Percentiles rank a stretch among this genome's conserved stretches.
Conservation (phyloP, 2,329 filamentous ascomycete species). For the Knufia fluminis region DNA sequence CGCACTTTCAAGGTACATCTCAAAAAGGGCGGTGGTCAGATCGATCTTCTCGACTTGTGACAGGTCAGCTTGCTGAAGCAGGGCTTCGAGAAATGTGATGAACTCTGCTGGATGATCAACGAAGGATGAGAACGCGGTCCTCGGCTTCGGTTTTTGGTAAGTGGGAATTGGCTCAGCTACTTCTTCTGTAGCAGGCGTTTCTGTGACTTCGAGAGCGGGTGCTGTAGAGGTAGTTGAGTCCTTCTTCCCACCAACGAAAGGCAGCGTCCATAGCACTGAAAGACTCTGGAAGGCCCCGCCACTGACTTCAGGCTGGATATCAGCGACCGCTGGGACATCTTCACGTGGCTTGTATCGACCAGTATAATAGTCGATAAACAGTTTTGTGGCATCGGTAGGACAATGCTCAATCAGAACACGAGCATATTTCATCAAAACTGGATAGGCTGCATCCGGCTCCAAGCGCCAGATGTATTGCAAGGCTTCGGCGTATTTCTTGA, state of each 20-base stretch:
- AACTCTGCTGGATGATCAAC: slow-evolving; percentile 91
- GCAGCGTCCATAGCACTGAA: slow-evolving; percentile 70
- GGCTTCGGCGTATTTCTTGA: slow-evolving; percentile 79
- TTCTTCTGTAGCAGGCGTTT: slow-evolving; percentile 22
- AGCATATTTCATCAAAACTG: slow-evolving; percentile 90
- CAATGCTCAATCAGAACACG: slow-evolving; percentile 83
- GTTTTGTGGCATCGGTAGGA: slow-evolving; percentile 66
- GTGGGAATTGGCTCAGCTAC: slow-evolving; percentile 30
- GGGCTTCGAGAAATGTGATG: slow-evolving; percentile 83
- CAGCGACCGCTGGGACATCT: slow-evolving; percentile 45
- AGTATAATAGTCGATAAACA: slow-evolving; percentile 94
- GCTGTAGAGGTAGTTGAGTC: slow-evolving; percentile 45
- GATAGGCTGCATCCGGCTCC: slow-evolving; percentile 71
- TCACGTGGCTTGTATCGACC: slow-evolving; percentile 68
- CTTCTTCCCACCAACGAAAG: slow-evolving; percentile 61
- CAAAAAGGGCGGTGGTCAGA: slow-evolving; percentile 88
- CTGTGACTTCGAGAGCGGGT: slow-evolving; percentile 36
- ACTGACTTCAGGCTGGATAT: slow-evolving; percentile 43
- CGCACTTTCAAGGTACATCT: slow-evolving; percentile 93
- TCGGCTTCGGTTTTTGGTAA: slow-evolving; percentile 72
- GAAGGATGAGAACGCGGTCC: slow-evolving; percentile 90
- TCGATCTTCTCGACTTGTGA: slow-evolving; percentile 69
- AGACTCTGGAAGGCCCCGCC: slow-evolving; percentile 77
- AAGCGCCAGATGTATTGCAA: slow-evolving; percentile 85
- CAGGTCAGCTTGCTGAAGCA: slow-evolving; percentile 62